phyloP scores from a whole-genome alignment of 2,329 filamentous ascomycete genomes.

The Paraphaeosphaeria sporulosa region DNA sequence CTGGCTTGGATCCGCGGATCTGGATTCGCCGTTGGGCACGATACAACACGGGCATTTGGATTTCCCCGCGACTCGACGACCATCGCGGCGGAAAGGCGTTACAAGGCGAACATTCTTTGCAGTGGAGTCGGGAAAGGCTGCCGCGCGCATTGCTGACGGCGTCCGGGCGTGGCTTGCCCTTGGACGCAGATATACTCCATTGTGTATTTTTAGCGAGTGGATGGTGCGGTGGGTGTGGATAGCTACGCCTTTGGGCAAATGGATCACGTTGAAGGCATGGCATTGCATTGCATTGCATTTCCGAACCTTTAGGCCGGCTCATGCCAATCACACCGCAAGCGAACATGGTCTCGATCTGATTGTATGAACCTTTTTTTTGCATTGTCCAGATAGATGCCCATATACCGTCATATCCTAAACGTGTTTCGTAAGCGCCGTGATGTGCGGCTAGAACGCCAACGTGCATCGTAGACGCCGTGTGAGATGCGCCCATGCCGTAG shows the following conservation, averaged over 20 bases:
- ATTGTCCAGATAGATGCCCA: constrained; percentile 3
- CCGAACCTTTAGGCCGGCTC: too few relatives aligned
- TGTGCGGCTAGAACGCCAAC: background rate
- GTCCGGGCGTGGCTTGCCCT: background rate
- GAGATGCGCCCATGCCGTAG: background rate
- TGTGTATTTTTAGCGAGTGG: background rate
- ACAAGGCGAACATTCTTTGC: too few relatives aligned
- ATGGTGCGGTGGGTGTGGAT: background rate
- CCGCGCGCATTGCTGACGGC: background rate
- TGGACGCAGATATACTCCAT: background rate
- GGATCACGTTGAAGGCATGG: background rate
- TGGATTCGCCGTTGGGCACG: background rate
- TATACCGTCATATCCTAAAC: constrained; percentile 2
- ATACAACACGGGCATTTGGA: background rate
- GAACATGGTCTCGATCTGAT: background rate
- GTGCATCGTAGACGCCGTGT: background rate
- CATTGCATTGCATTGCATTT: too few relatives aligned
- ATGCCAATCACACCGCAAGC: background rate
- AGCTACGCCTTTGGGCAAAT: background rate
- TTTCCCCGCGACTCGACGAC: too few relatives aligned
- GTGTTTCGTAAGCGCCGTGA: background rate
- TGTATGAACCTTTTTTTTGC: constrained; percentile 1
- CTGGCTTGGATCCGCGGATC: background rate
- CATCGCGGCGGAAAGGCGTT: too few relatives aligned
- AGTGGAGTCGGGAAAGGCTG: too few relatives aligned